Evolutionary conservation across 805 yeast species (phyloP).

Genomic region (Candida palmyrensis): DNA sequence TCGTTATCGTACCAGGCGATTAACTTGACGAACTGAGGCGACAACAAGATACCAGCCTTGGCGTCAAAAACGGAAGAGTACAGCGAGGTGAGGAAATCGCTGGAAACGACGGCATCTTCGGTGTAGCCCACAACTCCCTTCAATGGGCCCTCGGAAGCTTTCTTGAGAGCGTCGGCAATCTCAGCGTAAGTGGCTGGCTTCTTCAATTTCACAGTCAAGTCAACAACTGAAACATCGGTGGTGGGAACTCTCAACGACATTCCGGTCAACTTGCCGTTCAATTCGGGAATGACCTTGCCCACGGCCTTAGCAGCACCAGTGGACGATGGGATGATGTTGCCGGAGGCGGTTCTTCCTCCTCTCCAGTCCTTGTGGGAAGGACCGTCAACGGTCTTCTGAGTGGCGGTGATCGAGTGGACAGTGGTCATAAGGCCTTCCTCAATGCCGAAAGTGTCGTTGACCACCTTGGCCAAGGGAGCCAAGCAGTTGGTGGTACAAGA

Average conservation of each 20-base stretch:
- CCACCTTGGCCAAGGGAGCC: conserved; percentile 34
- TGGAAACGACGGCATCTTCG: conserved; percentile 30
- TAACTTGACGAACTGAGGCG: conserved; percentile 32
- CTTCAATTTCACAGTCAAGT: conserved; percentile 29
- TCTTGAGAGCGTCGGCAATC: conserved; percentile 26
- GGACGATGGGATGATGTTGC: conserved; percentile 32
- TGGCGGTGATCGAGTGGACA: conserved; percentile 33
- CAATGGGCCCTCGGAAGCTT: conserved; percentile 27
- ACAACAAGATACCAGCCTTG: conserved; percentile 32
- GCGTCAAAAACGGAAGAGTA: conserved; percentile 29
- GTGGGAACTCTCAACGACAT: conserved; percentile 33
- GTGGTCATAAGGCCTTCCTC: conserved; percentile 35
- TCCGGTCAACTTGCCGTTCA: conserved; percentile 34
- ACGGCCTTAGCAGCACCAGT: conserved; percentile 36
- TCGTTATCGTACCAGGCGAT: conserved; percentile 34
- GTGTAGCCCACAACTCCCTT: conserved; percentile 33
- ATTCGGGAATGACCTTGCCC: conserved; percentile 32
- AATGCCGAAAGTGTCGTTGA: conserved; percentile 30
- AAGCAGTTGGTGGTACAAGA: conserved; percentile 35
- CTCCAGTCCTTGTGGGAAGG: conserved; percentile 37
- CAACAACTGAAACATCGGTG: conserved; percentile 31
- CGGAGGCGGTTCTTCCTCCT: conserved; percentile 35
- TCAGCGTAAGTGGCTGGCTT: conserved; percentile 28
- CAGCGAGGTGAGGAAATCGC: conserved; percentile 25
- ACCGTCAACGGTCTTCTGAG: conserved; percentile 34